Base-by-base conservation (phyloP, 768 basidiomycete species). In the Omphalotus guepiniiformis region DNA sequence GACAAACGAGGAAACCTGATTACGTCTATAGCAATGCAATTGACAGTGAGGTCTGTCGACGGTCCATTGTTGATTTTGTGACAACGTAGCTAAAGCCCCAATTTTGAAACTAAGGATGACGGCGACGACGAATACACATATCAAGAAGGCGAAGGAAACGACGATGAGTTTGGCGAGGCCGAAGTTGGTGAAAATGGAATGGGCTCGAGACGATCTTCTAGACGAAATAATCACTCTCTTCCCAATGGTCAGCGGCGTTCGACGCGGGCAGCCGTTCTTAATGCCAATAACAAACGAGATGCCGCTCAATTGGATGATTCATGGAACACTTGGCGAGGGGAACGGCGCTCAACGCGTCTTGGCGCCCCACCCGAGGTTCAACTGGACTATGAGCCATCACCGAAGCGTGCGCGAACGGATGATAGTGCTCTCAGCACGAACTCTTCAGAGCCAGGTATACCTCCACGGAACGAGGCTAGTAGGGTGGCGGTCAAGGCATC, bases 381-480 rank as follows among this genome's bases (percentile, higher is more conserved):
- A 15, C 54, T 74, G 25, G 82, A 86, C 36, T 65, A 55, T 26
- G 70, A 70, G 29, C 80, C 76, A 32, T 62, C 69, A 18, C 66
- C 67, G 22, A 90, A 90, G 60, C 83, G 88, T 43, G 83, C 87
- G 6, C 82, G 85, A 27, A 91, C 88, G 30, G 86, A 82, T 58
- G 86, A 90, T 32, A 86, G 85, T 58, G 75, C 71, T 2, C 75
- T 78, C 55, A 81, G 78, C 42, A 68, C 68, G n/a, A 75, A 70
- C 35, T 79, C 82, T 11, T 72, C 65, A 37, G 78, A 75, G 28
- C 63, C 59, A 21, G 62, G 61, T 29, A 55, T 65, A 28, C 65
- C 61, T 55, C 59, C 60, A 55, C 62, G 58, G 18, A 60, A 55
- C 21, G 53, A 57, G 15, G 47, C 59, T 38, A 74, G 70, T 43